Conservation (phyloP, 345 rosid species). For the Trapa incisa region DNA sequence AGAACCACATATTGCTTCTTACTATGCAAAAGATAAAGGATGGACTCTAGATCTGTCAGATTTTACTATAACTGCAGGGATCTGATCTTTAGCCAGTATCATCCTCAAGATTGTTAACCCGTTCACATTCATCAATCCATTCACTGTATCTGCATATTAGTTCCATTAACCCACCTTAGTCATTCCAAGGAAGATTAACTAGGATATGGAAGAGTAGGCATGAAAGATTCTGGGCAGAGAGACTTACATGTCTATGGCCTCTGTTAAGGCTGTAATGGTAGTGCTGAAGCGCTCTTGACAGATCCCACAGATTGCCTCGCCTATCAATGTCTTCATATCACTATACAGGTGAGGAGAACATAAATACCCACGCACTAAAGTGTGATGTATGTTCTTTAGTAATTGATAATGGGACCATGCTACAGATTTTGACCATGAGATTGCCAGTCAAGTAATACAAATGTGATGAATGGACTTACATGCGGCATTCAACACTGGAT, state of each 20-base stretch:
- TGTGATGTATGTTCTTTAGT: neutral
- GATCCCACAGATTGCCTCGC: conserved; percentile 66
- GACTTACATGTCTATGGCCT: conserved; percentile 89
- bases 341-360: conserved; percentile 21
- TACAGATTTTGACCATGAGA: neutral
- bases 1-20: neutral
- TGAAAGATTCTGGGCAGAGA: neutral
- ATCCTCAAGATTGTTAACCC: conserved; percentile 56
- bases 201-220: neutral
- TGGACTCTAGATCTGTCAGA: neutral
- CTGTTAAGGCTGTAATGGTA: conserved; percentile 75
- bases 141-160: conserved; percentile 63
- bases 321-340: conserved; percentile 79
- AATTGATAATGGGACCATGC: neutral
- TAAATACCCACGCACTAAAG: neutral
- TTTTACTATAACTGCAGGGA: neutral
- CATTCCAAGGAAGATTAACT: neutral
- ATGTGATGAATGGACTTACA: conserved; percentile 26
- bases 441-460: neutral
- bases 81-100: conserved; percentile 33
- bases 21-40: neutral
- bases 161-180: neutral
- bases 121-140: conserved; percentile 96
- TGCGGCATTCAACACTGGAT: conserved; percentile 67
- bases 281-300: conserved; percentile 88